Evolutionary conservation across 192 early-diverging fungal species (phyloP), one percentile per base, ranked within the genome.

Genomic region (Gryganskiella cystojenkinii): DNA sequence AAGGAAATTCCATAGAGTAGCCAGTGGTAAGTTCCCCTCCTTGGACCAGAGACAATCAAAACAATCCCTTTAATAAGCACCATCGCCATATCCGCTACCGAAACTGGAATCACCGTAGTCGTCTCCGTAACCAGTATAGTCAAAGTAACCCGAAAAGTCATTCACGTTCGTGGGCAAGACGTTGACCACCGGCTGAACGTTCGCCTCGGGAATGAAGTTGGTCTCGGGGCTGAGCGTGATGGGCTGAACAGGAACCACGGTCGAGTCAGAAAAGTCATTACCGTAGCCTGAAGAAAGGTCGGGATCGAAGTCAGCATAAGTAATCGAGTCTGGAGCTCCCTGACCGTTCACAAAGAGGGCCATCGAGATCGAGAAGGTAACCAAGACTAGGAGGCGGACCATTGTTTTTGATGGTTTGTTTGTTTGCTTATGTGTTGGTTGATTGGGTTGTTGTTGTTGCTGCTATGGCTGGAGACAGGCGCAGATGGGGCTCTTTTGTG

Each of bases 101-200:
- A 24, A 24, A 35, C 53, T 31, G 4, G 19, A 3, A n/a, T 35
- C 14, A n/a, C 44, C 40, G 10, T 25, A 34, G 30, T 30, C 20
- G 35, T n/a, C 37, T 24, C 51, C 51, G n/a, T 64, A 54, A 1
- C 51, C 50, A 37, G 35, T 34, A 24, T 43, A 52, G 24, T 33
- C 47, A 7, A 42, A 49, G 20, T 34, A 45, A 25, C 22, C 31
- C 7, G 25, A 45, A 33, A 61, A 70, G 40, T 70, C 44, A 31
- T 61, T 70, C 9, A 40, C n/a, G 37, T 70, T 43, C 14, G 58
- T 49, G 5, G 58, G 67, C 10, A 51, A 70, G 6, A 62, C 27
- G 24, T 70, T 70, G 51, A 70, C 43, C 28, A 61, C 8, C 5
- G 67, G 59, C 30, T 33, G 31, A 28, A 61, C 59, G 20, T 61